Evolutionary conservation across 805 yeast genomes (phyloP).

Genomic region (Suhomyces sp.): DNA sequence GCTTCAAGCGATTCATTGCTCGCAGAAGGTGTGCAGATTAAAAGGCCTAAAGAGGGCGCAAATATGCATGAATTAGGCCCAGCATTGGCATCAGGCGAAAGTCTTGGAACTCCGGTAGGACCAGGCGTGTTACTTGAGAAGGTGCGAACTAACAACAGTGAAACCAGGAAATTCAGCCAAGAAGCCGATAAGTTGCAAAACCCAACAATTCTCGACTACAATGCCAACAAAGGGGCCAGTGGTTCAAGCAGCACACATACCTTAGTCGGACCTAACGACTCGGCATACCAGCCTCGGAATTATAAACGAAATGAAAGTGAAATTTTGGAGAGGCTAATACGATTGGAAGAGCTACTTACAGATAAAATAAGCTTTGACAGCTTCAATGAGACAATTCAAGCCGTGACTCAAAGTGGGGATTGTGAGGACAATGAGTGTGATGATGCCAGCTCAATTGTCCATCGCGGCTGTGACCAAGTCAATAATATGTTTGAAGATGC

Average conservation of each 20-base stretch:
- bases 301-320: conserved; percentile 5
- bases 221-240: background rate
- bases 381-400: conserved; percentile 2
- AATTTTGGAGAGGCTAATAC: conserved; percentile 15
- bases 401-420: background rate
- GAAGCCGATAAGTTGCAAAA: background rate
- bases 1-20: conserved; percentile 40
- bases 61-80: background rate
- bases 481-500: background rate
- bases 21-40: conserved; percentile 18
- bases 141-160: conserved; percentile 14
- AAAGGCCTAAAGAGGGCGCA: background rate
- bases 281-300: conserved; percentile 3
- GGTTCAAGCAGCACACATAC: background rate
- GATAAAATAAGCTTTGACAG: conserved; percentile 1
- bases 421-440: conserved; percentile 1
- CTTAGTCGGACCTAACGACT: background rate
- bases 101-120: background rate
- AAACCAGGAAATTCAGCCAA: conserved; percentile 1
- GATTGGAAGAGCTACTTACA: conserved; percentile 14
- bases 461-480: conserved; percentile 4
- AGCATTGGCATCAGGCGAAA: background rate
- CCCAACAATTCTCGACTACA: background rate
- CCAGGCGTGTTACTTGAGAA: conserved; percentile 8
- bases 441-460: conserved; percentile 6